These are phyloP conservation scores for Panicum hallii DNA, from an alignment of 202 grass and related monocot genomes.

Conservation along the genomic window DNA sequence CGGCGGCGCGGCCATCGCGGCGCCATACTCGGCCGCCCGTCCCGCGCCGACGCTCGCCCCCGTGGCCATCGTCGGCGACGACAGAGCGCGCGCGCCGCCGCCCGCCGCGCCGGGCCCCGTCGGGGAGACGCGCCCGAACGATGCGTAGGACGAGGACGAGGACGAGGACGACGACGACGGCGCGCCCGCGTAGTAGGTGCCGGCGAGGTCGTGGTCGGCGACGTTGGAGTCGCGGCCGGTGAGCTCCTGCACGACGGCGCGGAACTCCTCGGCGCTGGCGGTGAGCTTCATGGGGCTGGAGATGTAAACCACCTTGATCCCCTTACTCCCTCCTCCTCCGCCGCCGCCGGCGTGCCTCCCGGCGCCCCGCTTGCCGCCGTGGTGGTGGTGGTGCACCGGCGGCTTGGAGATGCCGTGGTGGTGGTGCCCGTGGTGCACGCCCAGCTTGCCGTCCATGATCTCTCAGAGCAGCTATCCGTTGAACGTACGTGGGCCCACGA, in stretches of 20 bases:
- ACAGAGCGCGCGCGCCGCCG: not conserved
- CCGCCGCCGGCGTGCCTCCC: constrained; percentile 7
- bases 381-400: constrained; percentile 46
- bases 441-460: constrained; percentile 61
- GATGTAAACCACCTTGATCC: constrained; percentile 88
- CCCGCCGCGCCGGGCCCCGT: not conserved
- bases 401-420: constrained; percentile 63
- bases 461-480: not conserved
- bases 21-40: constrained; percentile 1
- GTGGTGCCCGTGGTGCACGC: constrained; percentile 53
- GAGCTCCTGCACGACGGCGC: constrained; percentile 80
- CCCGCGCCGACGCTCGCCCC: not conserved
- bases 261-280: constrained; percentile 77
- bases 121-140: constrained; percentile 39
- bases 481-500: not conserved
- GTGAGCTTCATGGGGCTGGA: constrained; percentile 79
- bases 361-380: not conserved
- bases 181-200: not conserved
- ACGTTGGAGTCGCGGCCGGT: constrained; percentile 86
- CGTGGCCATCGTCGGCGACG: constrained; percentile 7
- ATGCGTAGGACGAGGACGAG: not conserved
- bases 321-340: not conserved
- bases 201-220: constrained; percentile 53
- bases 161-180: not conserved
- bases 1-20: constrained; percentile 11